A percentile compares a stretch with the other conserved stretches of the same genome.
Evolutionary conservation across 495 filamentous ascomycete species (phyloP).

Genomic region (Hypoxylon perforatum): DNA sequence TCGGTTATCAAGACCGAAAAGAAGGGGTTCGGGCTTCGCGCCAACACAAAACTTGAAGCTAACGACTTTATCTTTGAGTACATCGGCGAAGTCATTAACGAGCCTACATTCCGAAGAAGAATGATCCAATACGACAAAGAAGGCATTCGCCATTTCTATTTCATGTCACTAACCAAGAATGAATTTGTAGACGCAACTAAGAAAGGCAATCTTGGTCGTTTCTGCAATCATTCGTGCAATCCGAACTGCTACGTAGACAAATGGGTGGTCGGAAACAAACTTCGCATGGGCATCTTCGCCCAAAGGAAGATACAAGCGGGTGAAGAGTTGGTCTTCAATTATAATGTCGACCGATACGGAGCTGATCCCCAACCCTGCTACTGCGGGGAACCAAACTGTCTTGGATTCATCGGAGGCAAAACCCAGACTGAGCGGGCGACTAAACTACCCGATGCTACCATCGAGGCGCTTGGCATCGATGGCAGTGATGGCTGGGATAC

Average conservation of each 20-base stretch:
- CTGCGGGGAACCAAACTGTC: conserved; percentile 94
- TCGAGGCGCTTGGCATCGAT: conserved; percentile 96
- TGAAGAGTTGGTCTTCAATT: conserved; percentile 99
- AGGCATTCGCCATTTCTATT: conserved; percentile 99
- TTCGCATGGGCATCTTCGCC: conserved; percentile 99
- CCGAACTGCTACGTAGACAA: conserved; percentile 99
- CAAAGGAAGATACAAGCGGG: conserved; percentile 85
- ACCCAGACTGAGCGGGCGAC: conserved; percentile 96
- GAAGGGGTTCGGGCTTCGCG: conserved; percentile 92
- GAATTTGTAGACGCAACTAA: conserved; percentile 99
- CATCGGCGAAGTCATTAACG: conserved; percentile 97
- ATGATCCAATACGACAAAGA: conserved; percentile 93
- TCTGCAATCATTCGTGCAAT: conserved; percentile 99
- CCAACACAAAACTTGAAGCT: conserved; percentile 77
- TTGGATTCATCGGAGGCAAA: conserved; percentile 95
- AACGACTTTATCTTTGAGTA: conserved; percentile 98
- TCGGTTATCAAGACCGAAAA: conserved; percentile 97
- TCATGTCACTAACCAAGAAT: conserved; percentile 97
- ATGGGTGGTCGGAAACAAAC: conserved; percentile 98
- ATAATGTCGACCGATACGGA: conserved; percentile 98
- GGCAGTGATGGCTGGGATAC: conserved; percentile 93
- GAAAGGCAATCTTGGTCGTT: conserved; percentile 93
- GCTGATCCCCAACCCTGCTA: conserved; percentile 97
- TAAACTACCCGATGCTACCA: conserved; percentile 87
- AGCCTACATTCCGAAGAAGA: conserved; percentile 83